Base-by-base conservation (phyloP, 2,329 filamentous ascomycete genomes). In the Fusarium sp. region DNA sequence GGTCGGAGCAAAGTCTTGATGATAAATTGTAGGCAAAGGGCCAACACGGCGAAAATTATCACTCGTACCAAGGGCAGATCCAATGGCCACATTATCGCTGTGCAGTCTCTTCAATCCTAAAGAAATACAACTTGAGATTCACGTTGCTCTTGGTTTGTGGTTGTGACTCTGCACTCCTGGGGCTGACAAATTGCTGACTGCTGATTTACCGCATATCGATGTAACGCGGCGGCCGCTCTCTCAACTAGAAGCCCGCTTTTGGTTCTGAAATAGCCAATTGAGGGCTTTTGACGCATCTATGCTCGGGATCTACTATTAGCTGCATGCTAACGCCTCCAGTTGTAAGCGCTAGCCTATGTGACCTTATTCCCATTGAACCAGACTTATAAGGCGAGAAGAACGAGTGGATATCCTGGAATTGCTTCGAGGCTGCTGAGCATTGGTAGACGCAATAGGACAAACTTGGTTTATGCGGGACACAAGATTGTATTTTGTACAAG, bases 31-130 rank as follows among this genome's bases (percentile, higher is more conserved):
- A 37, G 9, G 6, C 37, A 7, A 12, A 67, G 3, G 0, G 28
- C 10, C 8, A 50, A 2, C 1, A 59, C 16, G 5, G 6, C 28
- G 1, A 67, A 3, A 15, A 21, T 8, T 16, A 5, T 11, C 0
- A 4, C 28, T 28, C 19, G 33, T 13, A 28, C 9, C 4, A 44
- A 9, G 6, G 28, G 25, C 3, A 23, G 0, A 2, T 3, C 15
- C 23, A 16, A 28, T 6, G 8, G n/a, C 30, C 40, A 16, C 38
- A 58, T 58, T 7, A 6, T 58, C 3, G 2, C 5, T 5, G 4
- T 1, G 2, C 1, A 9, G 4, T 42, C 3, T 4, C 4, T 13
- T 21, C 3, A 12, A 7, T 1, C 3, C n/a, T 9, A 6, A n/a
- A 47, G 4, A 33, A 9, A 16, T 1, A 28, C 4, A 37, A 9